Percentiles rank a stretch among this genome's conserved stretches.
These are phyloP conservation scores for Phyllosticta capitalensis DNA, from an alignment of 2,329 filamentous ascomycete genomes.

Conservation along the genomic window DNA sequence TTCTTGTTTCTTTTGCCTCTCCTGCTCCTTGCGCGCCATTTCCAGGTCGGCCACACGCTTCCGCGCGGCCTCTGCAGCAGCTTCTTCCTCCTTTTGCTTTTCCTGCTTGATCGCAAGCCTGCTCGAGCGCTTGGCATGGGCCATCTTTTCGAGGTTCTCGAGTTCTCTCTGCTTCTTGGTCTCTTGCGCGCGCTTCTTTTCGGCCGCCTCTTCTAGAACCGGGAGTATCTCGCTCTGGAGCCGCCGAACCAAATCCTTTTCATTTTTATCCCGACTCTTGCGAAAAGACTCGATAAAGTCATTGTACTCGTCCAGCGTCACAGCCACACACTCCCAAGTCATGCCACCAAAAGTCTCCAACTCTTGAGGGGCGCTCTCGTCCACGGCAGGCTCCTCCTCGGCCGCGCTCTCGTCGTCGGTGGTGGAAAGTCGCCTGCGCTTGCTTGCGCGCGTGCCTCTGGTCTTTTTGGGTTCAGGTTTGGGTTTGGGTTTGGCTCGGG, in stretches of 20 bases:
- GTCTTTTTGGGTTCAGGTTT: slow-evolving; percentile 50
- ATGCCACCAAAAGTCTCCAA: slow-evolving; percentile 64
- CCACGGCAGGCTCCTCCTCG: slow-evolving; percentile 29
- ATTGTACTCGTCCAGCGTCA: slow-evolving; percentile 69
- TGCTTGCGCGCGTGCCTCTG: slow-evolving; percentile 53
- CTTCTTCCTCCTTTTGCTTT: slow-evolving; percentile 64
- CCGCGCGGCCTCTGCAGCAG: slow-evolving; percentile 59
- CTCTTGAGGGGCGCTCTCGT: slow-evolving; percentile 22
- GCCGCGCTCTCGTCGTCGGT: slow-evolving; percentile 32
- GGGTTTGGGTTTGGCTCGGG: slow-evolving; percentile 45
- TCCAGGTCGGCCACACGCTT: slow-evolving; percentile 55
- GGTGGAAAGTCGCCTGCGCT: slow-evolving; percentile 55
- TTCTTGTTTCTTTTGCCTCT: slow-evolving; percentile 55
- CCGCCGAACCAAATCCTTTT: slow-evolving; percentile 64
- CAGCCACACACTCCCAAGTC: slow-evolving; percentile 85
- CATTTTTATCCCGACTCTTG: slow-evolving; percentile 73
- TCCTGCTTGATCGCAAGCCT: slow-evolving; percentile 76
- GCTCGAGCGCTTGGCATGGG: slow-evolving; percentile 89
- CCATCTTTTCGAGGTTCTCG: slow-evolving; percentile 72
- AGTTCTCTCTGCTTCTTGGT: slow-evolving; percentile 72
- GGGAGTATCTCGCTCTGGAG: slow-evolving; percentile 73
- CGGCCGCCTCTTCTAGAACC: slow-evolving; percentile 67
- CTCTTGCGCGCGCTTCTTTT: slow-evolving; percentile 59
- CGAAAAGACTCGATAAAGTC: slow-evolving; percentile 60
- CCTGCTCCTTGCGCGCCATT: slow-evolving; percentile 50